These are phyloP conservation scores for Sarocladium strictum DNA, from an alignment of 2,329 filamentous ascomycete species.

Conservation along the genomic window DNA sequence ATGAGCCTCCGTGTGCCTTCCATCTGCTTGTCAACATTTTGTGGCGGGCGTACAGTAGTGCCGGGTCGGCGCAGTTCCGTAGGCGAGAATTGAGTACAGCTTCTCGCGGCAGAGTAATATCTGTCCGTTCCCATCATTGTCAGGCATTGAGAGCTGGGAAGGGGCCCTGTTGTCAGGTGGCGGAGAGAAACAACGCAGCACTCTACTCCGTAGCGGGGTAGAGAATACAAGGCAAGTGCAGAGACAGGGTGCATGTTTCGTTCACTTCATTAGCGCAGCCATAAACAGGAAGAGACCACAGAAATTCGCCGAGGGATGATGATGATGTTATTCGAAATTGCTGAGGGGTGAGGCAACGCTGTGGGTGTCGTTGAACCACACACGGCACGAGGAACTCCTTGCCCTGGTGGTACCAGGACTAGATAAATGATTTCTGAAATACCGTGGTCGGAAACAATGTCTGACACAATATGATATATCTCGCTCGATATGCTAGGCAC, in stretches of 20 bases:
- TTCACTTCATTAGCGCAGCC: neutral
- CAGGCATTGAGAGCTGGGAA: constrained; percentile 4
- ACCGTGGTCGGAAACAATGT: constrained; percentile 1
- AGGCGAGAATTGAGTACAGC: neutral
- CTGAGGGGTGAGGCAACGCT: neutral
- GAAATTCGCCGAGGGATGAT: neutral
- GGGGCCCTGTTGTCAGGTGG: neutral
- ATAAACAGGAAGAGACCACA: neutral
- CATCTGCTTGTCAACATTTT: neutral
- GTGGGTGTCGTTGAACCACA: too few species aligned
- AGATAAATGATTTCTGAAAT: too few species aligned
- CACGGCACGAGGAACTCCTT: too few species aligned
- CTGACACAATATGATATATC: constrained; percentile 5
- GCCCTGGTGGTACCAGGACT: too few species aligned
- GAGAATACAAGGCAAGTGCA: neutral
- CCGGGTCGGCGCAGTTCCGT: constrained; percentile 5
- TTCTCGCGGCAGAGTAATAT: neutral
- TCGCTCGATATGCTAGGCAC: neutral
- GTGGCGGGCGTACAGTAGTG: neutral
- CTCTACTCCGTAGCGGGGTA: neutral
- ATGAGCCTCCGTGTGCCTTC: neutral
- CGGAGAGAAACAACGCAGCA: neutral
- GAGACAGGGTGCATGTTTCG: neutral
- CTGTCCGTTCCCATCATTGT: constrained; percentile 1
- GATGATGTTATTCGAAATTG: neutral